phyloP scores from a whole-genome alignment of 306 rosid species.

The Dryas octopetala region DNA sequence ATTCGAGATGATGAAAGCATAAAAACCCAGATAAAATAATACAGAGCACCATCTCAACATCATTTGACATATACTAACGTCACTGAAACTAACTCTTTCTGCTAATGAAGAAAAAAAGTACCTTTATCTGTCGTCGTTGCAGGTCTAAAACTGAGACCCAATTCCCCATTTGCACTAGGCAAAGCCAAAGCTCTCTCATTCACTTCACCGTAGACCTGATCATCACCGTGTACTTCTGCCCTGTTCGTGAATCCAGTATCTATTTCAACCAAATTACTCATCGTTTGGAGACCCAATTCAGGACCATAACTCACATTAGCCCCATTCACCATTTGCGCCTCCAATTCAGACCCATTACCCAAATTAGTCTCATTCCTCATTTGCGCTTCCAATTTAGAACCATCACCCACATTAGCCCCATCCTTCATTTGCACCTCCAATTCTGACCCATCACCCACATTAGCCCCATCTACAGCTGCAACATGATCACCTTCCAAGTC shows the following conservation, averaged over 20 bases:
- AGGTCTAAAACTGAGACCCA: slow-evolving; percentile 23
- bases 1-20: neutral
- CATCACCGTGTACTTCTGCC: slow-evolving; percentile 12
- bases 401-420: neutral
- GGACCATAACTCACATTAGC: neutral
- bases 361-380: no score
- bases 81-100: neutral
- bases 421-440: neutral
- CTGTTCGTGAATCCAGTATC: slow-evolving; percentile 16
- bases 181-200: slow-evolving; percentile 23
- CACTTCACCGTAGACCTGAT: slow-evolving; percentile 18
- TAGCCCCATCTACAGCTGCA: neutral
- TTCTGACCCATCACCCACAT: neutral
- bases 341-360: no score
- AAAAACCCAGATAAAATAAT: neutral
- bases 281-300: neutral
- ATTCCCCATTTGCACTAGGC: slow-evolving; percentile 19
- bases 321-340: no score
- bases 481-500: neutral
- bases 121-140: slow-evolving; percentile 32
- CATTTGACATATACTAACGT: neutral
- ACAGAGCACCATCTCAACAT: slow-evolving; percentile 6
- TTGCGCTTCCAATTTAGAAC: neutral
- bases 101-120: neutral
- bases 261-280: neutral